Base-by-base conservation (phyloP, 352 stramenopile species). In the Phytophthora lateralis region DNA sequence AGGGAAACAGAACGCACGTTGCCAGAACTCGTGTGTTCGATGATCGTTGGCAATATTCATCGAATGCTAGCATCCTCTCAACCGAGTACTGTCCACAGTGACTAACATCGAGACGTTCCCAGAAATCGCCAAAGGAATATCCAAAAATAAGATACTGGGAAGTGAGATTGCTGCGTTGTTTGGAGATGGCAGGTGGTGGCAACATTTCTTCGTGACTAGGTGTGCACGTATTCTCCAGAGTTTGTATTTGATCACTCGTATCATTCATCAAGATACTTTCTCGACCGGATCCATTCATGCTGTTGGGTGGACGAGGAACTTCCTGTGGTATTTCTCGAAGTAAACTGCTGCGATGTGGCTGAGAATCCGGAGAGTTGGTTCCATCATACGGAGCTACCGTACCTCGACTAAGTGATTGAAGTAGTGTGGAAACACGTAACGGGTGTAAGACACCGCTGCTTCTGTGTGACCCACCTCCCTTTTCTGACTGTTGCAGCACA, bases 21-120 rank as follows among this genome's bases (percentile, higher is more conserved):
- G 34, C 17, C 4, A 53, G 21, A 9, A 69, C 53, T 14, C 59
- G 38, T 14, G 50, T 0, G 7, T 41, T 38, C 10, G 64, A 69
- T 4, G 48, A 49, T 3, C 47, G 45, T 29, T 64, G 47, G 34
- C 62, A 54, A 50, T 78, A 75, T 12, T 75, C 60, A 15, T 72
- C 47, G 4, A 75, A 35, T 3, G 56, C 60, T 2, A 61, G 39
- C 60, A 72, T 67, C 0, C 69, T 53, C 48, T 69, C 66, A 9
- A 74, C 58, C 1, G 65, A 78, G 35, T 70, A 78, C 11, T 61
- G 67, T 1, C 57, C 65, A 26, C 63, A 69, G 17, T 68, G 60
- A 30, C 58, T 66, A 1, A 77, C 60, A 50, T 72, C 55, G 2
- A 75, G 42, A 1, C 43, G 47, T 34, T 75, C 61, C 55, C 66